Base-by-base conservation (phyloP, 2,329 filamentous ascomycete genomes). In the Penicillium sp. region DNA sequence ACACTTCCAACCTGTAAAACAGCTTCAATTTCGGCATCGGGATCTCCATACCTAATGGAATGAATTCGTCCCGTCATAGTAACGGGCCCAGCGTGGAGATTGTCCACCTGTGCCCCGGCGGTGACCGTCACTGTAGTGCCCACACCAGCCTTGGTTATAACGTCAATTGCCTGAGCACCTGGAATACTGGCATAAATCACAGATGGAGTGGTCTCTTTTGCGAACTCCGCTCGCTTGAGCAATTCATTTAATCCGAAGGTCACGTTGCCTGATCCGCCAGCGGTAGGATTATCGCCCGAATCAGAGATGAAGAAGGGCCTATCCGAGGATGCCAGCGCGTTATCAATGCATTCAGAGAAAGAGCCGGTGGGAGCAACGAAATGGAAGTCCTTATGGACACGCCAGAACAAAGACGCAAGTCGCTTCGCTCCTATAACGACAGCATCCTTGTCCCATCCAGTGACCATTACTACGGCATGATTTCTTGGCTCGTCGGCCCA, bases 401-500 rank as follows among this genome's bases (percentile, higher is more conserved):
- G 70, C 81, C 81, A 83, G 61, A 83, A 82, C 1, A 73, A 59
- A 2, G 61, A 66, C 9, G 81, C 80, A 7, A 83, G 66, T 26
- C 69, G 71, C 64, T 81, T 74, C 0, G 80, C 79, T 3, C 76
- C 76, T 1, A 57, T 57, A 0, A 69, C 64, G 2, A 80, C 72
- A 0, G 70, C 69, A 1, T 65, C 58, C 48, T 72, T 59, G 43
- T 81, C 73, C 80, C 80, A 82, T 11, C 81, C 81, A 0, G 80
- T 82, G 0, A 80, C 79, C 5, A 82, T 74, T 3, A 82, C 74
- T 2, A 69, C 77, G 0, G 80, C 81, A 7, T 78, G 73, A 55
- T 82, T 81, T 20, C 81, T 74, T 22, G 79, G 79, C 63, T 82
- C 81, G 56, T 83, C 81, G 0, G 81, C 81, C 81, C 81, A 83